Percentiles rank a stretch among this genome's conserved stretches.
Evolutionary conservation across 2,329 filamentous ascomycete species (phyloP).

Genomic region (Diaporthe sp.): DNA sequence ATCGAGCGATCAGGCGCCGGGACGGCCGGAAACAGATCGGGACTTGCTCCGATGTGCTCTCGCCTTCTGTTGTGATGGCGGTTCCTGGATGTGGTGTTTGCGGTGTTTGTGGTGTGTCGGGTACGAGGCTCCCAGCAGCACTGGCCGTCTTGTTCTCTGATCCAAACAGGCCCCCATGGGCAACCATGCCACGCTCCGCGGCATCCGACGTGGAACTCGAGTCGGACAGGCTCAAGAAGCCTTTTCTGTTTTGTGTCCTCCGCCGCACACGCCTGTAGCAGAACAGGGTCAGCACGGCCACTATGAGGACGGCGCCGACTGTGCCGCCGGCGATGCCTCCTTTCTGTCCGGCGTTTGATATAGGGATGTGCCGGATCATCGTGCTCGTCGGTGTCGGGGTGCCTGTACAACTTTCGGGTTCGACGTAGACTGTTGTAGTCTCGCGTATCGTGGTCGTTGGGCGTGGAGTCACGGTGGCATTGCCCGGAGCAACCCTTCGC

Average conservation of each 20-base stretch:
- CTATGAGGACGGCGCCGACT: neutral
- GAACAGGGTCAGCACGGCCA: neutral
- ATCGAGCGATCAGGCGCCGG: neutral
- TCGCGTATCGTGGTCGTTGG: neutral
- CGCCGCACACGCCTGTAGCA: constrained; percentile 10
- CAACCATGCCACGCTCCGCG: constrained; percentile 6
- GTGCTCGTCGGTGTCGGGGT: neutral
- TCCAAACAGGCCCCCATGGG: neutral
- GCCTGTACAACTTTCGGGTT: neutral
- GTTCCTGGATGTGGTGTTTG: neutral
- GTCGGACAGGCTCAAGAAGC: neutral
- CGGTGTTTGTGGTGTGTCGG: neutral
- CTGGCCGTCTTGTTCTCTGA: neutral
- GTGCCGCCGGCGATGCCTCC: constrained; percentile 12
- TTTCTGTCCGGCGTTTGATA: neutral
- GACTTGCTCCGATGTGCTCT: neutral
- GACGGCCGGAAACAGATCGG: constrained; percentile 7
- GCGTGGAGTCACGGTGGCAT: neutral
- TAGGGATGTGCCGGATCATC: neutral
- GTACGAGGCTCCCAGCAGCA: neutral
- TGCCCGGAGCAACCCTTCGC: neutral
- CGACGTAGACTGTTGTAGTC: neutral
- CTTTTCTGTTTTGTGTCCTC: neutral
- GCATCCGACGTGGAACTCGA: neutral
- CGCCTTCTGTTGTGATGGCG: too few species aligned